Base-by-base conservation (phyloP, 768 basidiomycete genomes). In the Psilocybe sp. region DNA sequence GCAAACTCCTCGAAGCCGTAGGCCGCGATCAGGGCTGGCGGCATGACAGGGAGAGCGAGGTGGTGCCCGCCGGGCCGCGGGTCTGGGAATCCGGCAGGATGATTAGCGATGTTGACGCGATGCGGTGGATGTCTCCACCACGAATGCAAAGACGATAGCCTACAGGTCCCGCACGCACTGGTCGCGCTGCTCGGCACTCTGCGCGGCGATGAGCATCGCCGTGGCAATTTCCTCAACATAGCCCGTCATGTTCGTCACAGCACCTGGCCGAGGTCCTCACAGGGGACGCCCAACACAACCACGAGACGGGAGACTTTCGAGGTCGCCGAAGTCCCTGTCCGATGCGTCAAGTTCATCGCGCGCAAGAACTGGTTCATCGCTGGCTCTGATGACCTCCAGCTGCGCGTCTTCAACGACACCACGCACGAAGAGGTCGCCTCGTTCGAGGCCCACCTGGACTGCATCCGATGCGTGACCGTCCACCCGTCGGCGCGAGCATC, bases 321-420 rank as follows among this genome's bases (percentile, higher is more conserved):
- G 68, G 92, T 98, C 18, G 85, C 96, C 2, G 94, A 98, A 61
- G 96, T 98, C 2, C 97, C 97, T 19, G 97, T 98, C 0, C 89
- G 97, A 46, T 96, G 93, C 66, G 93, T 95, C 59, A 87, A 84
- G 63, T 98, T 97, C 67, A 94, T 98, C 57, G 80, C 92, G 14
- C 84, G 97, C 53, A 98, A 98, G 78, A 96, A 96, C 76, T 99
- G 97, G 97, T 97, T 92, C 66, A 80, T 92, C 37, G 85, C 89
- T 8, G 89, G 89, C 60, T 89, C 85, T 49, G 89, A 91, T 67
- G 88, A 52, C n/a, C n/a, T n/a, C n/a, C n/a, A n/a, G n/a, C n/a
- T n/a, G n/a, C n/a, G n/a, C n/a, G n/a, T n/a, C n/a, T 98, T 93
- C 86, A 98, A 98, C 68, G 96, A 98, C 80, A 98, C 98, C 67